Evolutionary conservation across 1,139 yeast species (phyloP).

Genomic region (Pichia norvegensis): DNA sequence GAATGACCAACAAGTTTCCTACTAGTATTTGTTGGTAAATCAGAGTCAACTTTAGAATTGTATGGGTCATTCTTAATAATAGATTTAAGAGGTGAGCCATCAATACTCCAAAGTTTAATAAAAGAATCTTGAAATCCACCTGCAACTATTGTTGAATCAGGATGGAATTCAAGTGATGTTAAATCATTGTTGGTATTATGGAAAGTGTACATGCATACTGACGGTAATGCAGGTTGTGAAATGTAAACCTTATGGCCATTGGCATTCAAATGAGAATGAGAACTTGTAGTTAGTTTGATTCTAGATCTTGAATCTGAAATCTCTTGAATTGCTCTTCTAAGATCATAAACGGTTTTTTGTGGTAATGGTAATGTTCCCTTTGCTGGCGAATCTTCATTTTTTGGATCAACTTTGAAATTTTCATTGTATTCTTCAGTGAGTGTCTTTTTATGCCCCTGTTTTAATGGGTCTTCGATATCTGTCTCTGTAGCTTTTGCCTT

Average conservation of each 20-base stretch:
- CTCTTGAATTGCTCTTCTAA: slow-evolving; percentile 66
- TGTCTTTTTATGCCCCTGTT: slow-evolving; percentile 26
- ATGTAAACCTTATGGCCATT: slow-evolving; percentile 2
- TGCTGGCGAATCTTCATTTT: slow-evolving; percentile 57
- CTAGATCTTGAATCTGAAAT: slow-evolving; percentile 79
- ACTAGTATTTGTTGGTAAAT: slow-evolving; percentile 27
- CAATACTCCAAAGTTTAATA: slow-evolving; percentile 85
- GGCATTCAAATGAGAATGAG: slow-evolving; percentile 11
- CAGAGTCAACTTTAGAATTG: slow-evolving; percentile 29
- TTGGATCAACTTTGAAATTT: slow-evolving; percentile 40
- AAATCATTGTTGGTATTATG: slow-evolving; percentile 89
- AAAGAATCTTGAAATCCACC: slow-evolving; percentile 93
- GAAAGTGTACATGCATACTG: slow-evolving; percentile 96
- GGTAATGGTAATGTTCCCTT: slow-evolving; percentile 80
- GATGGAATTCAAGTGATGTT: slow-evolving; percentile 78
- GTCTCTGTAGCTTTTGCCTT: slow-evolving; percentile 30
- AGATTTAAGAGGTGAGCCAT: slow-evolving; percentile 75
- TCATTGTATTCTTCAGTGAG: slow-evolving; percentile 44
- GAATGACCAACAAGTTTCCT: slow-evolving; percentile 84
- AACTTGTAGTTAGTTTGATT: slow-evolving; percentile 49
- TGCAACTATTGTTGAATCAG: slow-evolving; percentile 80
- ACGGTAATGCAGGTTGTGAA: slow-evolving; percentile 76
- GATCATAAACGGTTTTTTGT: slow-evolving; percentile 67
- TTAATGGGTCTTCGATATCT: slow-evolving; percentile 12
- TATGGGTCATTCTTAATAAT: slow-evolving; percentile 54